Percentiles rank a stretch among this genome's conserved stretches.
Conservation (phyloP, 441 rosid genomes). For the Eruca vesicaria region DNA sequence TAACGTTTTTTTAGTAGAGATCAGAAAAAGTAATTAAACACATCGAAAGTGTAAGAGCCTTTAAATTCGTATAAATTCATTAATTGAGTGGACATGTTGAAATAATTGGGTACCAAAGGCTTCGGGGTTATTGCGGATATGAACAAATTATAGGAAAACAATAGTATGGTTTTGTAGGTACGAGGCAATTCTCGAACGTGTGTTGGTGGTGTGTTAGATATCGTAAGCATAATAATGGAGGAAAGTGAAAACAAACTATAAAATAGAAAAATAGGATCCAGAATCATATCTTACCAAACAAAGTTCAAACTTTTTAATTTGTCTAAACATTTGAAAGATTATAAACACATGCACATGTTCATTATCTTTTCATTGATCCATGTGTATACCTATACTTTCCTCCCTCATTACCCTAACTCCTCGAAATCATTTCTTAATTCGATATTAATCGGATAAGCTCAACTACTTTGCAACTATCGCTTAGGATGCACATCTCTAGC, state of each 20-base stretch:
- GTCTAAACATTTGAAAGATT: slow-evolving; percentile 7
- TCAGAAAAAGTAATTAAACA: not conserved
- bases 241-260: not conserved
- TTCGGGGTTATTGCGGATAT: not conserved
- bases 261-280: slow-evolving; percentile 19
- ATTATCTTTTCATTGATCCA: slow-evolving; percentile 33
- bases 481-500: slow-evolving; percentile 22
- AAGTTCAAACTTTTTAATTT: not conserved
- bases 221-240: slow-evolving; percentile 32
- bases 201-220: slow-evolving; percentile 33
- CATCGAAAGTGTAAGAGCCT: not conserved
- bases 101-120: slow-evolving; percentile 18
- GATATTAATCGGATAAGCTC: slow-evolving; percentile 27
- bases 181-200: slow-evolving; percentile 34
- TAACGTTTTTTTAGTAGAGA: not conserved
- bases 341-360: slow-evolving; percentile 33
- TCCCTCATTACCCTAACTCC: slow-evolving; percentile 31
- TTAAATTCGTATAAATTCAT: not conserved
- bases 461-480: slow-evolving; percentile 11
- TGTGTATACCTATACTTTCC: slow-evolving; percentile 25
- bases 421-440: slow-evolving; percentile 9
- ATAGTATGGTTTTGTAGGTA: slow-evolving; percentile 29
- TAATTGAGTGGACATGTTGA: not conserved
- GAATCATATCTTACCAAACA: slow-evolving; percentile 26
- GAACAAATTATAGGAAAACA: slow-evolving; percentile 18